These are phyloP conservation scores for Chlorociboria aeruginascens DNA, from an alignment of 495 filamentous ascomycete species.

Conservation along the genomic window DNA sequence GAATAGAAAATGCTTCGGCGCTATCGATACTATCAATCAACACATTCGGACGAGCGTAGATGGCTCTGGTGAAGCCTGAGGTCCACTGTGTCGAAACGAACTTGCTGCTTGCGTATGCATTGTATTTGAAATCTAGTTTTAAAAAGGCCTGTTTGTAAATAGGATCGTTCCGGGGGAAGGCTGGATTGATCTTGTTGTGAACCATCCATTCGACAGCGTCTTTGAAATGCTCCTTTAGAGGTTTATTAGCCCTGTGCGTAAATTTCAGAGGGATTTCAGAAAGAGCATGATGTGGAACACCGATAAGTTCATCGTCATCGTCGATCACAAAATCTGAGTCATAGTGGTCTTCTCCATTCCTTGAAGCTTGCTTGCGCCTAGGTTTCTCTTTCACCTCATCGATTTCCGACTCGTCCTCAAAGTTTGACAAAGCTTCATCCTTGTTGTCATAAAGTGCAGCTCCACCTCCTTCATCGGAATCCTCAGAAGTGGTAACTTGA, in stretches of 20 bases:
- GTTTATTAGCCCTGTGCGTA: constrained; percentile 50
- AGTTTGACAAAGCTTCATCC: constrained; percentile 28
- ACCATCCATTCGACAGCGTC: constrained; percentile 77
- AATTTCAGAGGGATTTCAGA: constrained; percentile 61
- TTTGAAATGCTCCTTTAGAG: constrained; percentile 65
- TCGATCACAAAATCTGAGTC: constrained; percentile 26
- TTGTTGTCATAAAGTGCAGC: constrained; percentile 28
- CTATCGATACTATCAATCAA: constrained; percentile 20
- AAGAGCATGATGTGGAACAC: constrained; percentile 30
- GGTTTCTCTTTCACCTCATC: constrained; percentile 12
- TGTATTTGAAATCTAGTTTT: constrained; percentile 64
- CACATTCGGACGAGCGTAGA: constrained; percentile 52
- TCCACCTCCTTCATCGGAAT: constrained; percentile 22
- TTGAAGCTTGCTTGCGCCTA: constrained; percentile 9
- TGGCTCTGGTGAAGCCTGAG: constrained; percentile 45
- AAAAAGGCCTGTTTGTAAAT: constrained; percentile 61
- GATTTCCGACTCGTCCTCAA: constrained; percentile 30
- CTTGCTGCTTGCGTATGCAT: constrained; percentile 55
- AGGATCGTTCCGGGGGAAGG: constrained; percentile 47
- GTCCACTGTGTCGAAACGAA: constrained; percentile 67
- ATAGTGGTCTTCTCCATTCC: constrained; percentile 23
- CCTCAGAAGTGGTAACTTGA: constrained; percentile 24
- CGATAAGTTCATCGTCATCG: constrained; percentile 30
- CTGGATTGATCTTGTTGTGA: constrained; percentile 55
- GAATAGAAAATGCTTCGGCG: constrained; percentile 18